Evolutionary conservation across 371 early-diverging fungal species (phyloP), one percentile per base, ranked within the genome.

Genomic region (Synchytrium microbalum): DNA sequence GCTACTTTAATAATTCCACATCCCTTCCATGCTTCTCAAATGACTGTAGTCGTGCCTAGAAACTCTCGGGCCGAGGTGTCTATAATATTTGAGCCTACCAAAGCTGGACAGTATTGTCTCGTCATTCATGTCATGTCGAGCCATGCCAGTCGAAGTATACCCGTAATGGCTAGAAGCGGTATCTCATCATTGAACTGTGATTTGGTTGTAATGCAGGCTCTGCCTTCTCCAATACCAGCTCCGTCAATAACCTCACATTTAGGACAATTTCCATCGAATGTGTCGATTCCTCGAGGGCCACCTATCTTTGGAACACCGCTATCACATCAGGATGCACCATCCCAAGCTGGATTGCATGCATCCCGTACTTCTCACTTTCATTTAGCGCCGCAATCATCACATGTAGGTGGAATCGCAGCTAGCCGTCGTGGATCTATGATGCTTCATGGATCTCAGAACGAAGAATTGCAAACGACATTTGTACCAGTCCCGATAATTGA

Each of bases 41-140:
- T 54, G 1, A 16, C 16, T 13, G 30, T 54, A 2, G n/a, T n/a
- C 3, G 54, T 72, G 28, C 30, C 62, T 25, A 57, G 27, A 28
- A 61, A 62, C 29, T 23, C 65, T 3, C 63, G 65, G 16, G 3
- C 33, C 1, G 69, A 67, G 16, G 8, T 74, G 2, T 55, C 58
- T 1, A 59, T 72, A 24, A 10, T 29, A 1, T 72, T 74, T 51
- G 66, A 68, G 31, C 65, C 73, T 0, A 60, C 32, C 19, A 38
- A 32, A 32, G 66, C 71, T 5, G 46, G 46, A 19, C 46, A 38
- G 46, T 38, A 10, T 38, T 10, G 46, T 38, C 46, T 5, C 5
- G 19, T 38, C 46, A 38, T 38, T 5, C 46, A 38, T 38, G 46
- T 38, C 5, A 38, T 38, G 46, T 38, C 19, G 46, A 38, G 19